These are phyloP conservation scores for Didymella pinodella DNA, from an alignment of 2,329 filamentous ascomycete genomes.

Conservation along the genomic window DNA sequence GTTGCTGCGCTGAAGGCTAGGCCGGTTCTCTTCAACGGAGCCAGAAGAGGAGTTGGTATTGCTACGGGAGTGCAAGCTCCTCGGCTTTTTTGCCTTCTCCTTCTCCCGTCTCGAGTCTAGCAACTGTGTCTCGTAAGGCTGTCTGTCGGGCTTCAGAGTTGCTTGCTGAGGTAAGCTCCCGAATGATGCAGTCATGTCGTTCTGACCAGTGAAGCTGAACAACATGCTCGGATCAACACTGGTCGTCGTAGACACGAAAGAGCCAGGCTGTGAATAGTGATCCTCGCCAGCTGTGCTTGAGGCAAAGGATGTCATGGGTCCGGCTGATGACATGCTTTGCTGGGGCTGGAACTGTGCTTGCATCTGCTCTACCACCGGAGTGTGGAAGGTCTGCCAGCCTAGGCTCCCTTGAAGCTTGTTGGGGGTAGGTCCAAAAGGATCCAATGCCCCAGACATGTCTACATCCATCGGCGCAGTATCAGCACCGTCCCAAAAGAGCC, in stretches of 20 bases:
- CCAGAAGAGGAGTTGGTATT: constrained; percentile 52
- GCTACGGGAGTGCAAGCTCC: constrained; percentile 50
- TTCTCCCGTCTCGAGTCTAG: constrained; percentile 47
- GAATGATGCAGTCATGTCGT: constrained; percentile 41
- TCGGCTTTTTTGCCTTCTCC: constrained; percentile 42
- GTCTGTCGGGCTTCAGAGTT: constrained; percentile 32
- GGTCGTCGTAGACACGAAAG: constrained; percentile 49
- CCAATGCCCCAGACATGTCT: constrained; percentile 41
- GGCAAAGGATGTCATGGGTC: constrained; percentile 35
- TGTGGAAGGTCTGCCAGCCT: constrained; percentile 46
- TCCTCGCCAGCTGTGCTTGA: constrained; percentile 31
- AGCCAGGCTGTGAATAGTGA: constrained; percentile 36
- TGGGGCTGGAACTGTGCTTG: constrained; percentile 46
- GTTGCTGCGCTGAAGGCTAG: constrained; percentile 56
- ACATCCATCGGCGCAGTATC: constrained; percentile 47
- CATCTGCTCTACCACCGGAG: constrained; percentile 40
- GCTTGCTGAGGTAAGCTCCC: constrained; percentile 35
- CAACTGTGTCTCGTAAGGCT: constrained; percentile 52
- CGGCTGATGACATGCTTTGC: constrained; percentile 39
- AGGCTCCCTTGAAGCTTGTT: constrained; percentile 43
- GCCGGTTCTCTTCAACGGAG: constrained; percentile 42
- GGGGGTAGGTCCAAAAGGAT: constrained; percentile 48
- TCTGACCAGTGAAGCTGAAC: constrained; percentile 51
- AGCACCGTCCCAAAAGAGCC: constrained; percentile 49
- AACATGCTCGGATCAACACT: constrained; percentile 59